Evolutionary conservation across 495 filamentous ascomycete species (phyloP).

Genomic region (Cladorrhinum samala): DNA sequence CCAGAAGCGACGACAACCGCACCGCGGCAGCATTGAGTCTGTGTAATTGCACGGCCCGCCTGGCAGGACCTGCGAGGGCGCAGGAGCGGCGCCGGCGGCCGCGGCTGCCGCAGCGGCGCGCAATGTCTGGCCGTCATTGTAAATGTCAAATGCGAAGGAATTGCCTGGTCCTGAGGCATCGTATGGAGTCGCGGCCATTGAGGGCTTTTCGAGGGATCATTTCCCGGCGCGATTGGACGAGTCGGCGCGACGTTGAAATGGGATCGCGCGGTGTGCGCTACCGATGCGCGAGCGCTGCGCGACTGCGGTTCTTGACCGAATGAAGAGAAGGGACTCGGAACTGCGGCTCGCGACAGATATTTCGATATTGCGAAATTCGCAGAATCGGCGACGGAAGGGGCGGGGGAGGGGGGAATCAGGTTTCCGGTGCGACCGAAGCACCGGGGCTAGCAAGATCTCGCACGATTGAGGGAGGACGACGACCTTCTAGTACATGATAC

Average conservation of each 20-base stretch:
- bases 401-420: neutral
- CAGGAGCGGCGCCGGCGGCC: no score
- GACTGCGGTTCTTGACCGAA: neutral
- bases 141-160: constrained; percentile 43
- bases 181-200: constrained; percentile 47
- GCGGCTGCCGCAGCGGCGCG: constrained; percentile 6
- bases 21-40: constrained; percentile 47
- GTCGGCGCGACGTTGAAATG: neutral
- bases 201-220: constrained; percentile 22
- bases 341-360: neutral
- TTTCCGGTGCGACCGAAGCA: constrained; percentile 22
- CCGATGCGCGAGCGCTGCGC: neutral
- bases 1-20: constrained; percentile 66
- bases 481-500: constrained; percentile 39
- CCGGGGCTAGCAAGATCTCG: constrained; percentile 31
- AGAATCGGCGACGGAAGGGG: neutral
- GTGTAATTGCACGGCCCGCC: constrained; percentile 58
- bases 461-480: constrained; percentile 26
- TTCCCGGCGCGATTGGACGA: constrained; percentile 17
- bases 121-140: constrained; percentile 35
- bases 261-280: neutral
- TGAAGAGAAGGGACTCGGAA: neutral
- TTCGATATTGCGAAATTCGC: neutral
- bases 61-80: constrained; percentile 33
- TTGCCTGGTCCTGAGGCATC: constrained; percentile 33